A percentile compares a stretch with the other conserved stretches of the same genome.
These are phyloP conservation scores for Diospyros kaki DNA, from an alignment of 148 eudicot species.

Conservation along the genomic window DNA sequence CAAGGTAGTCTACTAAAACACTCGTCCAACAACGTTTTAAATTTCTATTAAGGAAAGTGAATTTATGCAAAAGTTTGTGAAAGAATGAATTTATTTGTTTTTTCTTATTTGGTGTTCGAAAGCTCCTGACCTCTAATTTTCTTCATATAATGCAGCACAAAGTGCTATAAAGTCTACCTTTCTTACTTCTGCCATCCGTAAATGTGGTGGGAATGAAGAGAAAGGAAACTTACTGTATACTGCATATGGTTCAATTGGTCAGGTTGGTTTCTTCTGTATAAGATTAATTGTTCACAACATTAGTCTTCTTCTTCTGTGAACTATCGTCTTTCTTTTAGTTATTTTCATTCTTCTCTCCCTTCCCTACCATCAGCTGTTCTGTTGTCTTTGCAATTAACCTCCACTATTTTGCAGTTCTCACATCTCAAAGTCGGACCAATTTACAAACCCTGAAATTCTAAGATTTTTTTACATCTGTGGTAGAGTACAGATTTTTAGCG, in stretches of 20 bases:
- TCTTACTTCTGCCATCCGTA: slow-evolving; percentile 84
- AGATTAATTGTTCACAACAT: background rate
- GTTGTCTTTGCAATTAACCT: too few relatives aligned
- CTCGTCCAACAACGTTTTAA: background rate
- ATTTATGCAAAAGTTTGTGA: background rate
- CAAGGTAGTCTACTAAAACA: background rate
- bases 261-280: slow-evolving; percentile 40
- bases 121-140: slow-evolving; percentile 10
- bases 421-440: too few relatives aligned
- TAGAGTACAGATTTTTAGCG: too few relatives aligned
- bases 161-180: slow-evolving; percentile 72
- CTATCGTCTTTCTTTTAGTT: too few relatives aligned
- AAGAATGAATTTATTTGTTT: background rate
- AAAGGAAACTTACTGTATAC: slow-evolving; percentile 70
- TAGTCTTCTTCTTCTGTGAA: background rate
- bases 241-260: slow-evolving; percentile 93
- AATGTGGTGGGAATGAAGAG: slow-evolving; percentile 98
- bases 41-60: background rate
- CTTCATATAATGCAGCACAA: slow-evolving; percentile 59
- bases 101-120: background rate
- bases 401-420: too few relatives aligned
- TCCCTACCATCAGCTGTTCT: too few relatives aligned
- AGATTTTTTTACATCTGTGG: too few relatives aligned
- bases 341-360: too few relatives aligned
- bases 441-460: too few relatives aligned